Base-by-base conservation (phyloP, 1,284 basidiomycete genomes). In the Ceratobasidium sp. region DNA sequence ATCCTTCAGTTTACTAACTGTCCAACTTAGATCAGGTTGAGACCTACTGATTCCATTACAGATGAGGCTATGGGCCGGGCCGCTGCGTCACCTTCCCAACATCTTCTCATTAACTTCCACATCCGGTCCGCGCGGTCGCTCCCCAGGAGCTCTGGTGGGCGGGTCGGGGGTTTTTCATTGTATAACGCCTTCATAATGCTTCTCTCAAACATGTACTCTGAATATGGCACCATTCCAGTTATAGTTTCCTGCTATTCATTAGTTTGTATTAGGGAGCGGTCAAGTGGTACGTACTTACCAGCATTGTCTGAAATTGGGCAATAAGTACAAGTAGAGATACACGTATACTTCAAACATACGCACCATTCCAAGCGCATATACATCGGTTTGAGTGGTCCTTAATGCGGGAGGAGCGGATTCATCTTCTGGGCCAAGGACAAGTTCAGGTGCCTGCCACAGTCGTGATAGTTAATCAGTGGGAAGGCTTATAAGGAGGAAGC, bases 351-450 rank as follows among this genome's bases (percentile, higher is more conserved):
- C 29, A 56, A 15, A 45, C 19, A 47, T 11, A 36, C 57, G 2
- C 8, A 63, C 60, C 60, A 63, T 63, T 31, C 60, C 60, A 22
- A 63, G 60, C 22, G 60, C 41, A 63, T 63, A 48, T 3, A 63
- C 41, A 27, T 63, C 60, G 27, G 60, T 29, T 8, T 45, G 4
- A n/a, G 44, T 45, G n/a, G 22, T n/a, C n/a, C 22, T 45, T 27
- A 17, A 17, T 19, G 50, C 15, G 5, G 50, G 19, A 41, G 57
- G 33, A 9, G 7, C 31, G 9, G 22, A 54, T n/a, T 44, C 45
- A 24, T 63, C 60, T 24, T 29, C 27, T 36, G 19, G 17, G 22
- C 44, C 36, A 5, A 15, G 15, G 11, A 59, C 8, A 15, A 63
- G n/a, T 24, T 63, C 60, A 1, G 60, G 60, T 8, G 60, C 60